Base-by-base conservation (phyloP, 1,284 basidiomycete genomes). In the Sporisorium scitamineum region DNA sequence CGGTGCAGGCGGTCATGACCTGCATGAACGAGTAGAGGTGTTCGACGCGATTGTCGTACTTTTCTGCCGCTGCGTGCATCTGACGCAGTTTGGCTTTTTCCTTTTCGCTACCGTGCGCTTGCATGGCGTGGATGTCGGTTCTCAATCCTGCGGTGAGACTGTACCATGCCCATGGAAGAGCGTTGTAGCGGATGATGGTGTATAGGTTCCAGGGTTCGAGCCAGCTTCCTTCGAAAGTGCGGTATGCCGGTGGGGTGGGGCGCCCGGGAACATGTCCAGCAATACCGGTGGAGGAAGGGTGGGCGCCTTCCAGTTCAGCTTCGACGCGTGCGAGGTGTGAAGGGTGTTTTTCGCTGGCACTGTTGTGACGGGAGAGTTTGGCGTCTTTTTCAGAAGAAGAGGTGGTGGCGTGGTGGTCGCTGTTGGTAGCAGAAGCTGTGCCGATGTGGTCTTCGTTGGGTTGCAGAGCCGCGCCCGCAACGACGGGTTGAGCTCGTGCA, bases 11-110 rank as follows among this genome's bases (percentile, higher is more conserved):
- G 8, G 72, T 76, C 56, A 74, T 54, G 45, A 80, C 66, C 39
- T 80, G 76, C 58, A 72, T 62, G 70, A 76, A 78, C 20, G 69
- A 68, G 45, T 52, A 78, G 14, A 73, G 58, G 54, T 80, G 76
- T 52, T 80, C 78, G 29, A 71, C 78, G 27, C 65, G 50, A 52
- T 72, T 76, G 50, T 65, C 62, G 70, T 78, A 80, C 54, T 70
- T 57, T 47, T 69, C 61, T 7, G 74, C 74, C 2, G 58, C 54
- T 5, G 70, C 61, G 54, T 76, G 70, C 58, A 76, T 70, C 22
- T 68, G 61, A 20, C 59, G 58, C 14, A 72, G 48, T 29, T 69
- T 68, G 52, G 58, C 65, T 27, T 60, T 66, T 45, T 76, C 54
- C 39, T 69, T 67, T 4, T 54, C 69, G 32, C 27, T 42, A 9